Conservation (phyloP, 2,329 filamentous ascomycete genomes). For the Aspergillus versicolor region DNA sequence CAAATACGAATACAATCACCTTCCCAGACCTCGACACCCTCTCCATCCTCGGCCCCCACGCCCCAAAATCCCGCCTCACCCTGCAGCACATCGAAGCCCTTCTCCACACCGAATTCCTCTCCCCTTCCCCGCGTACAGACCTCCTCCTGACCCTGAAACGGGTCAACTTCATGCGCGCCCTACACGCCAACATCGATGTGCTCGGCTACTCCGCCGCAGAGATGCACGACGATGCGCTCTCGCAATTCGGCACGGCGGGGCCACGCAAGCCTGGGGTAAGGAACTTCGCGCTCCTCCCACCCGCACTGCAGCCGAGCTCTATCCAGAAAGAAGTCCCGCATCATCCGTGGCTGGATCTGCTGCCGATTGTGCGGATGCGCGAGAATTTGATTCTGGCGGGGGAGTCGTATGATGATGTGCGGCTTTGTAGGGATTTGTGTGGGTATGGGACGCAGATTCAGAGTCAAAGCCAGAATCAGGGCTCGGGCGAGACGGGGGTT, state of each 20-base stretch:
- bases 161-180: slow-evolving; percentile 15
- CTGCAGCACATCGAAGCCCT: too few species aligned
- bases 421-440: slow-evolving; percentile 15
- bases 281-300: not conserved
- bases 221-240: slow-evolving; percentile 6
- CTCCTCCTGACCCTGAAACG: slow-evolving; percentile 13
- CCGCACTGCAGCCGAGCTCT: slow-evolving; percentile 13
- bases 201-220: slow-evolving; percentile 3
- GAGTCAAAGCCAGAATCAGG: too few species aligned
- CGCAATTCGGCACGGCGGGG: not conserved
- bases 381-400: slow-evolving; percentile 20
- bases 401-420: slow-evolving; percentile 22
- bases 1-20: not conserved
- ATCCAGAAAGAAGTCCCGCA: slow-evolving; percentile 12
- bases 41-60: not conserved
- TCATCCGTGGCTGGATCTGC: slow-evolving; percentile 31
- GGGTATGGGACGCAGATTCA: not conserved
- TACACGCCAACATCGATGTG: slow-evolving; percentile 13
- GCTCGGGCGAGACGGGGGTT: slow-evolving; percentile 15
- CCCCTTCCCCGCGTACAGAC: slow-evolving; percentile 3
- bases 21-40: slow-evolving; percentile 1
- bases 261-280: not conserved
- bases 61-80: too few species aligned
- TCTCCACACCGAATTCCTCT: too few species aligned
- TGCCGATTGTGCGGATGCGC: slow-evolving; percentile 20